A percentile compares a stretch with the other conserved stretches of the same genome.
phyloP scores from a whole-genome alignment of 2,329 filamentous ascomycete species.

The Leptoxyphium fumago region DNA sequence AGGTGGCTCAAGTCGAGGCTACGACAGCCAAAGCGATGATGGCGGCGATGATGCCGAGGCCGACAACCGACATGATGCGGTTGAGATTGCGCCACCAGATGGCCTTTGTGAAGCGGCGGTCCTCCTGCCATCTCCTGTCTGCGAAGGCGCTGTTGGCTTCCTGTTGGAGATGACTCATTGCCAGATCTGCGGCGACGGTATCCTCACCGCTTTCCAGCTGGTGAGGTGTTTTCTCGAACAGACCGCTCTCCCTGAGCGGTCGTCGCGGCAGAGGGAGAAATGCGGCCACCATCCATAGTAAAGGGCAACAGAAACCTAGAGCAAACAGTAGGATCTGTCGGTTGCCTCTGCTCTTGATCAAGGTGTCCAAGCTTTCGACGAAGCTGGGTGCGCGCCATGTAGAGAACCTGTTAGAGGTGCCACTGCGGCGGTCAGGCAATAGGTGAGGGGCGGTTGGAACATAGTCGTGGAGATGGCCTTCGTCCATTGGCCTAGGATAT shows the following conservation, averaged over 20 bases:
- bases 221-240: neutral
- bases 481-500: slow-evolving; percentile 19
- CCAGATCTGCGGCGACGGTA: slow-evolving; percentile 7
- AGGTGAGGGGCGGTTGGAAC: slow-evolving; percentile 14
- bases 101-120: slow-evolving; percentile 19
- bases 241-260: slow-evolving; percentile 5
- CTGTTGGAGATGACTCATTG: slow-evolving; percentile 13
- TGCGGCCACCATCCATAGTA: slow-evolving; percentile 22
- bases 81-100: slow-evolving; percentile 24
- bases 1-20: slow-evolving; percentile 11
- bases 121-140: slow-evolving; percentile 17
- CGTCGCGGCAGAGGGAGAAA: slow-evolving; percentile 19
- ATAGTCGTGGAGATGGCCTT: slow-evolving; percentile 16
- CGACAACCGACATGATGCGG: slow-evolving; percentile 23
- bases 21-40: slow-evolving; percentile 22
- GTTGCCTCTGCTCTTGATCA: slow-evolving; percentile 18
- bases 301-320: slow-evolving; percentile 21
- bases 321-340: slow-evolving; percentile 22
- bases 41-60: slow-evolving; percentile 20
- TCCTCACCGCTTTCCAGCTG: slow-evolving; percentile 11
- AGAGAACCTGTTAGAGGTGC: slow-evolving; percentile 11
- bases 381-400: slow-evolving; percentile 21
- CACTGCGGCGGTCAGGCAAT: slow-evolving; percentile 10
- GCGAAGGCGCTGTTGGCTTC: slow-evolving; percentile 12
- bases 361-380: slow-evolving; percentile 19